A percentile compares a stretch with the other conserved stretches of the same genome.
These are phyloP conservation scores for Kwoniella sp. DNA, from an alignment of 768 basidiomycete species.

Conservation along the genomic window DNA sequence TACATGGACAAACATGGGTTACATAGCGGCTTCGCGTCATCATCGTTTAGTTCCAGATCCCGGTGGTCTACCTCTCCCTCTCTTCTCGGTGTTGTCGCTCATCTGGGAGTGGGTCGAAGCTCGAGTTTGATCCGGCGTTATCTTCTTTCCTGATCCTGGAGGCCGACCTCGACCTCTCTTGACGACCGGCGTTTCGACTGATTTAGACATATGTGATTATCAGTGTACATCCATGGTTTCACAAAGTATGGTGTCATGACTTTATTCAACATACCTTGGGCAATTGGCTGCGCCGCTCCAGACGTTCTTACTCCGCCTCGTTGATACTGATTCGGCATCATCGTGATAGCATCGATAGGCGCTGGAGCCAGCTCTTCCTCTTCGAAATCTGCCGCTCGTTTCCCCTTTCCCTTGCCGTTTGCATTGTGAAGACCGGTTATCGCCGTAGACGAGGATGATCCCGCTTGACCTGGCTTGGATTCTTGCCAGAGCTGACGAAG, in stretches of 20 bases:
- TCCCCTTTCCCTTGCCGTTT: neutral
- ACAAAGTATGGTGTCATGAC: too few relatives aligned
- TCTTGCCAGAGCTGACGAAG: constrained; percentile 3
- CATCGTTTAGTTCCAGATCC: neutral
- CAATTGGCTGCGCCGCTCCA: neutral
- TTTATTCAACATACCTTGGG: neutral
- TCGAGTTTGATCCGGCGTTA: neutral
- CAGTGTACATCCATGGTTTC: too few relatives aligned
- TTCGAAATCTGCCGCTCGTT: neutral
- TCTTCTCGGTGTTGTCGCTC: neutral
- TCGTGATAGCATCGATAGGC: neutral
- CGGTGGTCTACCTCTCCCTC: constrained; percentile 6
- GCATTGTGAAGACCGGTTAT: neutral
- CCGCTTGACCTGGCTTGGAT: neutral
- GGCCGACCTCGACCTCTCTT: constrained; percentile 5
- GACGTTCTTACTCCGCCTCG: neutral
- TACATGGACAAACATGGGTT: too few relatives aligned
- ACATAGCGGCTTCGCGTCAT: neutral
- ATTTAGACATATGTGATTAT: neutral
- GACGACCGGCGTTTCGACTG: neutral
- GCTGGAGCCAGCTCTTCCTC: neutral
- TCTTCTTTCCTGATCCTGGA: constrained; percentile 5
- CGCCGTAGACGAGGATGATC: neutral
- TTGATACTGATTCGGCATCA: neutral
- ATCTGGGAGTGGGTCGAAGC: neutral